A percentile compares a stretch with the other conserved stretches of the same genome.
phyloP scores from a whole-genome alignment of 2,329 filamentous ascomycete genomes.

The Lachnellula cervina region DNA sequence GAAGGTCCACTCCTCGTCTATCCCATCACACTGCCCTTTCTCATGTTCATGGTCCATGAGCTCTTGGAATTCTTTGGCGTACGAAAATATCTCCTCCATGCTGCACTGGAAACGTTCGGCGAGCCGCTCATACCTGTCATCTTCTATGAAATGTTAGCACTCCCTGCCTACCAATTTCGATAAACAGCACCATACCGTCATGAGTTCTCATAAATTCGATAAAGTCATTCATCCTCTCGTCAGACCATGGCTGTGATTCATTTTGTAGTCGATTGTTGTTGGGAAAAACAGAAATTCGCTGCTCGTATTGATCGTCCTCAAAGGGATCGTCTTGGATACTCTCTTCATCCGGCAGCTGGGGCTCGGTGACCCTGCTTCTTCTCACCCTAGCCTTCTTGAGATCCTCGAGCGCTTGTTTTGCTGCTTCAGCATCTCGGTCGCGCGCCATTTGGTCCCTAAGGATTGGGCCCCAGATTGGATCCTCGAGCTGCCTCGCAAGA shows the following conservation, averaged over 20 bases:
- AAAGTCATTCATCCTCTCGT: slow-evolving; percentile 10
- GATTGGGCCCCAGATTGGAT: background rate
- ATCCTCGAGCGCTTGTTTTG: background rate
- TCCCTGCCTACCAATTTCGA: background rate
- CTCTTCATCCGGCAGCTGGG: background rate
- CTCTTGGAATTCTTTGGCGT: slow-evolving; percentile 25
- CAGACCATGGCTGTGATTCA: slow-evolving; percentile 1
- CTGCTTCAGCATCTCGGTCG: background rate
- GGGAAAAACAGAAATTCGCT: slow-evolving; percentile 12
- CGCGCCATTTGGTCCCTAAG: background rate
- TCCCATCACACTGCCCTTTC: slow-evolving; percentile 7
- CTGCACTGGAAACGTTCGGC: slow-evolving; percentile 16
- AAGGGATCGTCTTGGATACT: slow-evolving; percentile 11
- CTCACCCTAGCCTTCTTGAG: background rate
- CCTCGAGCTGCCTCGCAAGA: background rate
- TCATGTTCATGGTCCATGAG: slow-evolving; percentile 18
- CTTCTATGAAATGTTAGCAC: slow-evolving; percentile 9
- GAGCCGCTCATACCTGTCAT: slow-evolving; percentile 18
- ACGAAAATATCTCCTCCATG: slow-evolving; percentile 26
- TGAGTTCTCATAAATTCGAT: slow-evolving; percentile 14
- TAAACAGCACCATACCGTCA: slow-evolving; percentile 1
- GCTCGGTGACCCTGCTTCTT: background rate
- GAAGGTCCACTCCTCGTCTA: slow-evolving; percentile 20
- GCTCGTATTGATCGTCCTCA: slow-evolving; percentile 3
- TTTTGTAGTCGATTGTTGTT: slow-evolving; percentile 13